A percentile compares a stretch with the other conserved stretches of the same genome.
phyloP scores from a whole-genome alignment of 495 filamentous ascomycete species.

The Penicillium crystallinum region DNA sequence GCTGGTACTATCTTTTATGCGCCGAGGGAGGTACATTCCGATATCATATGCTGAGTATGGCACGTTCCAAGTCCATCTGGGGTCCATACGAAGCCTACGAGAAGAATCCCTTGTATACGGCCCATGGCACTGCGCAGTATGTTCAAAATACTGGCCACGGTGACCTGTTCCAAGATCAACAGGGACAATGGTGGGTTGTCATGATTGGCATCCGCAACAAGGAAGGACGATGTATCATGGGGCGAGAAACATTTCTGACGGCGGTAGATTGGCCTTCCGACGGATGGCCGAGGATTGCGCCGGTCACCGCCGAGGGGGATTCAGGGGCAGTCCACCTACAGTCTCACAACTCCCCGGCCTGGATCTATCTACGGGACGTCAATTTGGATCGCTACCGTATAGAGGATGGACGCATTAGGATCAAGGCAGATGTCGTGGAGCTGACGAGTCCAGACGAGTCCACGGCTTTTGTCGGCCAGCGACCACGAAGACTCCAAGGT shows the following conservation, averaged over 20 bases:
- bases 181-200: constrained; percentile 51
- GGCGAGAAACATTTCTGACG: constrained; percentile 53
- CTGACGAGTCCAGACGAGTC: background rate
- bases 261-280: constrained; percentile 45
- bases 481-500: constrained; percentile 4
- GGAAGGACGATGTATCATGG: constrained; percentile 51
- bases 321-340: background rate
- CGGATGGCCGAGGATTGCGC: constrained; percentile 22
- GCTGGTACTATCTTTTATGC: constrained; percentile 59
- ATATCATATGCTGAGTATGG: constrained; percentile 50
- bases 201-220: constrained; percentile 41
- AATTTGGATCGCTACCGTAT: constrained; percentile 2
- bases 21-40: constrained; percentile 57
- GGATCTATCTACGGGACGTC: constrained; percentile 10
- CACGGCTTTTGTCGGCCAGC: constrained; percentile 6
- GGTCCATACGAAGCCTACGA: constrained; percentile 53
- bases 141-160: constrained; percentile 38
- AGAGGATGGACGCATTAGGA: background rate
- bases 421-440: background rate
- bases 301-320: constrained; percentile 16
- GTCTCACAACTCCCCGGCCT: background rate
- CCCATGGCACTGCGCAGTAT: constrained; percentile 38
- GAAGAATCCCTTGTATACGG: constrained; percentile 51
- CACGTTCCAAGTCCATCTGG: constrained; percentile 42
- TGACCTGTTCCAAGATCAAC: constrained; percentile 38